Evolutionary conservation across 2,329 filamentous ascomycete genomes (phyloP).

Genomic region (Monosporascus cannonballus): DNA sequence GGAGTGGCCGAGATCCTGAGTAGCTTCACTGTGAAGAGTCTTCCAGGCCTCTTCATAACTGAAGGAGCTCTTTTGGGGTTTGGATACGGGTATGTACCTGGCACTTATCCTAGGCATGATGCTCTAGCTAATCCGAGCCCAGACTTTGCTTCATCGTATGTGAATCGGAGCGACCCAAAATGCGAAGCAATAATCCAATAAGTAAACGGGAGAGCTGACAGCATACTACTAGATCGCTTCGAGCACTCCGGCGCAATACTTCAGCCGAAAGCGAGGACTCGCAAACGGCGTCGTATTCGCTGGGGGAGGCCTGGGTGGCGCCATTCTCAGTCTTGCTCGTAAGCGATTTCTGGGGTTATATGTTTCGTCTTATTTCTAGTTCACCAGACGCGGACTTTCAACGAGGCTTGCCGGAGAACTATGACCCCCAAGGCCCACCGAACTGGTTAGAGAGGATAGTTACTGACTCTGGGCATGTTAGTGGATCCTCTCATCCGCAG

Average conservation of each 20-base stretch:
- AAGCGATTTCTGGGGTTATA: too few species aligned
- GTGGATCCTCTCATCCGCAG: constrained; percentile 32
- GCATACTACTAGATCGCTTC: constrained; percentile 31
- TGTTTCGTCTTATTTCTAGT: too few species aligned
- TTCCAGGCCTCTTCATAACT: constrained; percentile 42
- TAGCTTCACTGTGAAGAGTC: constrained; percentile 37
- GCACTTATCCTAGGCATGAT: background rate
- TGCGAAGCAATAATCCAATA: background rate
- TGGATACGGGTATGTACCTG: constrained; percentile 30
- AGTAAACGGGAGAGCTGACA: background rate
- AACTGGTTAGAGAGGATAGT: too few species aligned
- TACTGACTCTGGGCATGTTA: too few species aligned
- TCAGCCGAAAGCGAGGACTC: constrained; percentile 36
- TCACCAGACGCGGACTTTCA: too few species aligned
- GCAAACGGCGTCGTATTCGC: constrained; percentile 40
- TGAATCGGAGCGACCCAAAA: background rate
- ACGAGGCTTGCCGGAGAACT: too few species aligned
- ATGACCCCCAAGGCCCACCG: too few species aligned
- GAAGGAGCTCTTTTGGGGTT: constrained; percentile 41
- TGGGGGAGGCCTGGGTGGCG: constrained; percentile 42
- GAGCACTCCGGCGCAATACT: constrained; percentile 40
- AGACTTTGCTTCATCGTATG: constrained; percentile 17
- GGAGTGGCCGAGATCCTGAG: constrained; percentile 42
- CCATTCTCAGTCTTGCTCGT: constrained; percentile 34
- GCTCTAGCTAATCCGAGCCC: constrained; percentile 3